Evolutionary conservation across 352 stramenopile species (phyloP), one percentile per base, ranked within the genome.

Genomic region (Phytophthora brassicae): DNA sequence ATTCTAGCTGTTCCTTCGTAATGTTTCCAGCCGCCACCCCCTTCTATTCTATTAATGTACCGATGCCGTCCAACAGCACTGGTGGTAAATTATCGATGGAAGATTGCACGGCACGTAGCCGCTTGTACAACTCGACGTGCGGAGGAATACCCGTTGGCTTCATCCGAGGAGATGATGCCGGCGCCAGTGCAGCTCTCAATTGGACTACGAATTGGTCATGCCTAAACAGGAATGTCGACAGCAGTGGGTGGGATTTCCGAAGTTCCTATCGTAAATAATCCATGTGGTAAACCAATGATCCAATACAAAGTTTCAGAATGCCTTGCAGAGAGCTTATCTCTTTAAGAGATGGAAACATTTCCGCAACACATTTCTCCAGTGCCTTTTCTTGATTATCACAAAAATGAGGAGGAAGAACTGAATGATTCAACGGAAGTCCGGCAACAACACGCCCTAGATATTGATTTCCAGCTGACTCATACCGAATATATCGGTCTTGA

Each of bases 401-500:
- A 39, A 62, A 62, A 41, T 62, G 35, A 8, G 43, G 54, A 1
- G 54, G 19, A 20, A 52, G 22, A 0, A 54, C 5, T 4, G 54
- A 33, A 48, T 38, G 35, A 26, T 54, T 48, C 14, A 62, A 9
- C 26, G 43, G 43, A 3, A 62, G 35, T 13, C 31, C 54, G 13
- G 42, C 42, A 2, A 62, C 31, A 13, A 54, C 31, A 11, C 43
- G 31, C 13, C 54, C 42, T 2, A 55, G 9, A 42, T 42, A 62
- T 28, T 62, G 54, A 28, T 55, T 44, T 1, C 54, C 29, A 29
- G 44, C 54, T 4, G 43, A 22, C 20, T 62, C 54, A 33, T 62
- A 62, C 0, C 33, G 28, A 39, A 54, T 46, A 24, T 62, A 55
- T 20, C 43, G 54, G 16, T 62, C 54, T 47, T 61, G 54, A 20